Evolutionary conservation across 1,284 basidiomycete genomes (phyloP).

Genomic region (Clitocybe nebularis): DNA sequence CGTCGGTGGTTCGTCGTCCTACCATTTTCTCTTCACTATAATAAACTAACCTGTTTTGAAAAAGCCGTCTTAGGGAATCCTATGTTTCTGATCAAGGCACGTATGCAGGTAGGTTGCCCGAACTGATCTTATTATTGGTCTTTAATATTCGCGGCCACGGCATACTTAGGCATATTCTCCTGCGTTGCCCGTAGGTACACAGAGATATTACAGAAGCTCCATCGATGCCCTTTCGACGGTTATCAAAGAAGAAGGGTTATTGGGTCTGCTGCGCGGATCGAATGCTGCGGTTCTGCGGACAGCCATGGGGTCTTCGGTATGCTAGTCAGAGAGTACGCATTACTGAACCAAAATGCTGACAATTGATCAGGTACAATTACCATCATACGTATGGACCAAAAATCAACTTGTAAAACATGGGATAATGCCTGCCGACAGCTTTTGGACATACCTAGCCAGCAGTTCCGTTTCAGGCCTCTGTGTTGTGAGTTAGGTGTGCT

Average conservation of each 20-base stretch:
- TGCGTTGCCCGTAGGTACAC: conserved; percentile 88
- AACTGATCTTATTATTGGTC: no score
- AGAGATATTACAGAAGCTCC: conserved; percentile 86
- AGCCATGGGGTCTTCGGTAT: conserved; percentile 86
- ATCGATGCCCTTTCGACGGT: conserved; percentile 82
- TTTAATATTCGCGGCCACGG: no score
- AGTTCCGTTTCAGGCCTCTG: conserved; percentile 89
- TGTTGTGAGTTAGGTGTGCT: conserved; percentile 58
- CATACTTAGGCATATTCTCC: conserved; percentile 88
- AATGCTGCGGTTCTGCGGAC: conserved; percentile 93
- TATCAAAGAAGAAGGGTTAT: conserved; percentile 69
- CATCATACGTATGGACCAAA: conserved; percentile 94
- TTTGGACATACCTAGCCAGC: conserved; percentile 86
- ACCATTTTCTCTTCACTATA: no score
- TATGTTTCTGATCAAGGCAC: conserved; percentile 93
- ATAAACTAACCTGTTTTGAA: no score
- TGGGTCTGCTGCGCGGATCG: conserved; percentile 86
- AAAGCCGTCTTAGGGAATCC: conserved; percentile 98
- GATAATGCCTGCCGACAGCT: conserved; percentile 67
- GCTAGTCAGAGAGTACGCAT: conserved; percentile 13
- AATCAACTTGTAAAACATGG: conserved; percentile 64
- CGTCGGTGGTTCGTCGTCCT: conserved; percentile 92
- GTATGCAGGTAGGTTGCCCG: conserved; percentile 90
- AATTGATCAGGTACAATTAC: conserved; percentile 76
- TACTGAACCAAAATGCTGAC: background rate